Evolutionary conservation across 139 green algal species (phyloP), one percentile per base, ranked within the genome.

Genomic region (Micractinium conductrix): DNA sequence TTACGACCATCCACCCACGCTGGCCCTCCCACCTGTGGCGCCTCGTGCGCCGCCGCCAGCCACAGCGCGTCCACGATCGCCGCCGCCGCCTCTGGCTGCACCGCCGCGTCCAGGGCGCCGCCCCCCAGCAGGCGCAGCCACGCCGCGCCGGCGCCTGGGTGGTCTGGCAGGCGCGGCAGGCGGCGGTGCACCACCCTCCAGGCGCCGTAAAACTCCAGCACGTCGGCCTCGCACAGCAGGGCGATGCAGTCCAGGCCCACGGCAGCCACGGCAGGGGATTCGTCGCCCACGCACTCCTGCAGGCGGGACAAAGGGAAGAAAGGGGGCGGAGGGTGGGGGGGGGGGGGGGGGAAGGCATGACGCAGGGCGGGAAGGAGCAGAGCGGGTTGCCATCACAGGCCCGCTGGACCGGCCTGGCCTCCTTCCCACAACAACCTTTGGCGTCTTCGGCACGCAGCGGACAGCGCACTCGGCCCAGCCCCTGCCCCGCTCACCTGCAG

Each of bases 151-250:
- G 87, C 30, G 19, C 74, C 63, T 2, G 87, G 84, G 40, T 89
- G 58, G 7, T 67, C 38, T 21, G 91, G 91, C 74, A 93, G 86
- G 42, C 38, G 30, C 1, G 91, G 91, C 60, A 87, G 63, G 22
- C 26, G 24, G 42, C 62, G 69, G 50, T 89, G 71, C 72, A 93
- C 86, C 55, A 93, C 86, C 30, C 67, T 55, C 88, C 89, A 94
- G 22, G 90, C 91, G 7, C 76, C 85, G 44, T 94, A 94, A 79
- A 94, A 94, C 78, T 94, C 91, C 24, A 94, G 82, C 68, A 90
- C 86, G 68, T 90, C 85, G n/a, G 79, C 68, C 74, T 92, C 78
- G 42, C 83, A 92, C 68, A 94, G 76, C 45, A 81, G 42, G 0
- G 58, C 62, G 40, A 93, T 74, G 14, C 81, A 87, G 21, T 86